Evolutionary conservation across 164 flowering plant species (phyloP).

Genomic region (Taxillus chinensis): DNA sequence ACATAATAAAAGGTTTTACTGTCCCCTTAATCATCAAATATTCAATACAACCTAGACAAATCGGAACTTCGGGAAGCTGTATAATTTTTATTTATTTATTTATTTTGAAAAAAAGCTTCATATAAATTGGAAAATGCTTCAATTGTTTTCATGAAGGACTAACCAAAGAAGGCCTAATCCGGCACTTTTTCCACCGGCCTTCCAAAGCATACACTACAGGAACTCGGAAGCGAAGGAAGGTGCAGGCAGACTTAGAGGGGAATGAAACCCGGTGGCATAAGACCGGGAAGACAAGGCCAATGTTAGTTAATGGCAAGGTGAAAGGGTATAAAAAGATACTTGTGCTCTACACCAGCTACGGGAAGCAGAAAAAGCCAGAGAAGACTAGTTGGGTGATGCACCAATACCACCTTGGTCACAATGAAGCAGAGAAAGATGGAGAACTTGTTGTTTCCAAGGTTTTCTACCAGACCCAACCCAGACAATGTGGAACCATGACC

Average conservation of each 20-base stretch:
- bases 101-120: no score
- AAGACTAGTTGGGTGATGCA: constrained; percentile 1
- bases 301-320: background rate
- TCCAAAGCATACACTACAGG: constrained; percentile 1
- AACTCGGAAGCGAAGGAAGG: constrained; percentile 1
- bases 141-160: background rate
- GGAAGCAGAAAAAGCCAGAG: background rate
- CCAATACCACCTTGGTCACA: background rate
- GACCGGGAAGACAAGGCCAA: constrained; percentile 1
- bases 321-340: constrained; percentile 1
- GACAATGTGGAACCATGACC: background rate
- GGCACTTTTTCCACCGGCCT: background rate
- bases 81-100: no score
- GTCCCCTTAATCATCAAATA: no score
- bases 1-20: no score
- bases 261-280: constrained; percentile 1
- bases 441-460: background rate
- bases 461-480: background rate
- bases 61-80: no score
- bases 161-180: background rate
- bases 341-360: background rate
- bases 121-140: no score
- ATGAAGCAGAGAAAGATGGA: background rate
- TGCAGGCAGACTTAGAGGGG: background rate
- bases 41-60: no score